Conservation (phyloP, 257 asterid genomes). For the Scutellaria galericulata region DNA sequence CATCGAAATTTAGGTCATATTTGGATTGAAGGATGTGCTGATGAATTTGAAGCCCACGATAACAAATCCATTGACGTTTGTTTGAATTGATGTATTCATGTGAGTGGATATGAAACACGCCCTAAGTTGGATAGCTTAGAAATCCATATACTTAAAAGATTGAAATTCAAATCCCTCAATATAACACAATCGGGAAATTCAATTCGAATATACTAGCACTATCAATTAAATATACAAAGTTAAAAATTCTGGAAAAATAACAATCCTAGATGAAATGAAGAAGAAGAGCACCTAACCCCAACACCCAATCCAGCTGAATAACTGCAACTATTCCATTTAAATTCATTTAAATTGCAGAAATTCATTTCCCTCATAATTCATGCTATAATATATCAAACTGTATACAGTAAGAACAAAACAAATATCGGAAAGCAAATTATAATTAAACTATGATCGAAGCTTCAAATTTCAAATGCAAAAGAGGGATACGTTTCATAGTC, state of each 20-base stretch:
- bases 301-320: background rate
- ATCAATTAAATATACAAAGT: background rate
- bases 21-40: too few relatives aligned
- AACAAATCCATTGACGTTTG: too few relatives aligned
- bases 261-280: background rate
- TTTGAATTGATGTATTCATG: too few relatives aligned
- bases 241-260: background rate
- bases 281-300: background rate
- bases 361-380: background rate
- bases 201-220: background rate
- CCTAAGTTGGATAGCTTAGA: too few relatives aligned
- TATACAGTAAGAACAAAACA: background rate
- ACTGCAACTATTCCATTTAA: background rate
- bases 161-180: too few relatives aligned
- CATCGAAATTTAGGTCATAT: background rate
- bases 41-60: too few relatives aligned
- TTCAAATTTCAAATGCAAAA: background rate
- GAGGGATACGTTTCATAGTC: conserved; percentile 47
- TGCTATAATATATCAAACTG: background rate
- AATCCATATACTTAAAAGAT: too few relatives aligned
- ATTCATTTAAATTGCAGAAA: background rate
- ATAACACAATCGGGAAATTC: background rate
- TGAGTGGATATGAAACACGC: too few relatives aligned
- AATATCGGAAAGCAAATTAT: background rate
- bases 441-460: background rate